phyloP scores from a whole-genome alignment of 2,329 filamentous ascomycete species.

The Pseudohalonectria lignicola region DNA sequence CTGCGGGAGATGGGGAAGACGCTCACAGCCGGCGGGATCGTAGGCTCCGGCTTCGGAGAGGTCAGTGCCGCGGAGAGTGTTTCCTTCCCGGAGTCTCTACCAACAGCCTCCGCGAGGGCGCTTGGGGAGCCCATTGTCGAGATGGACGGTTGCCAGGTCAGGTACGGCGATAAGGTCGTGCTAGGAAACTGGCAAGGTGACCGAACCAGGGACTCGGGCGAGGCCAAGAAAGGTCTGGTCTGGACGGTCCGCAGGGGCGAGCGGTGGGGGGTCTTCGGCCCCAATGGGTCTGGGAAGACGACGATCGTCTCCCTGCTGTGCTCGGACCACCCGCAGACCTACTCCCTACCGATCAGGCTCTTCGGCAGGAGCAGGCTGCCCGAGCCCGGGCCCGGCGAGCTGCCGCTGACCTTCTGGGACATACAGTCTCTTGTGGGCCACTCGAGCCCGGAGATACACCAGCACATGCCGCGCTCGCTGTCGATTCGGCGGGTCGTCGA shows the following conservation, averaged over 20 bases:
- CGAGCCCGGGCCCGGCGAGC: slow-evolving; percentile 49
- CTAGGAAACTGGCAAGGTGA: slow-evolving; percentile 64
- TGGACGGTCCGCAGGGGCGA: slow-evolving; percentile 80
- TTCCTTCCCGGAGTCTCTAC: too few species aligned
- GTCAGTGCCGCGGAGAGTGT: slow-evolving; percentile 7
- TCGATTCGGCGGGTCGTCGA: slow-evolving; percentile 66
- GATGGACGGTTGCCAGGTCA: slow-evolving; percentile 75
- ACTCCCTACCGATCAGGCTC: slow-evolving; percentile 74
- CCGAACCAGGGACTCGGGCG: slow-evolving; percentile 28
- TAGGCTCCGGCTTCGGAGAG: slow-evolving; percentile 22
- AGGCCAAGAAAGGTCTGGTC: slow-evolving; percentile 51
- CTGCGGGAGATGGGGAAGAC: slow-evolving; percentile 38
- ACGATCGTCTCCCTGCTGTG: slow-evolving; percentile 86
- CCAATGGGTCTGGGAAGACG: slow-evolving; percentile 93
- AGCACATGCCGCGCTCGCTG: slow-evolving; percentile 75
- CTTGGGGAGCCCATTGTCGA: slow-evolving; percentile 65
- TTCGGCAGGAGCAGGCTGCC: slow-evolving; percentile 78
- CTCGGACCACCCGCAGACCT: slow-evolving; percentile 92
- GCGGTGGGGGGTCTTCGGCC: slow-evolving; percentile 85
- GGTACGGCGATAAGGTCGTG: slow-evolving; percentile 66
- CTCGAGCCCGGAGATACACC: slow-evolving; percentile 86
- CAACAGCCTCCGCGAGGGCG: background rate
- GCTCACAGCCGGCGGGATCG: slow-evolving; percentile 27
- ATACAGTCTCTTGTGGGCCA: slow-evolving; percentile 85
- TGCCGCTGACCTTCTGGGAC: slow-evolving; percentile 83